Percentiles rank a stretch among this genome's conserved stretches.
Conservation (phyloP, 176 grass and related monocot genomes). For the Thalia dealbata region DNA sequence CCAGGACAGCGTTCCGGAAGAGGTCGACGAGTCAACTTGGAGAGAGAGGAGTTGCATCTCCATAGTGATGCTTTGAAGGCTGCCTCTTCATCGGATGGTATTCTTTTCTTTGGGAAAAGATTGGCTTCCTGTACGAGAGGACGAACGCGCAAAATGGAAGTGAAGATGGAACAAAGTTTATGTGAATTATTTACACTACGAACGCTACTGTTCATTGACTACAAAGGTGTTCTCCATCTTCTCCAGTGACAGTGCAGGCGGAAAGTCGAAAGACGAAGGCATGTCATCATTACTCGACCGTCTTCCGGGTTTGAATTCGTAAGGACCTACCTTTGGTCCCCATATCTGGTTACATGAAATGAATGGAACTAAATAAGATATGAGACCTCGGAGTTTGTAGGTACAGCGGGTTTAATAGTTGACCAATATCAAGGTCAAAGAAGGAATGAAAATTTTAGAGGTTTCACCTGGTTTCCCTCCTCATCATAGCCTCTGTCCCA, state of each 20-base stretch:
- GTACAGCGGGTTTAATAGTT: background rate
- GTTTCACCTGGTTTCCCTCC: slow-evolving; percentile 57
- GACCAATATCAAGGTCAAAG: background rate
- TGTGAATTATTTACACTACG: background rate
- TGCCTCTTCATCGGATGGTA: too few relatives aligned
- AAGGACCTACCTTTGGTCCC: slow-evolving; percentile 72
- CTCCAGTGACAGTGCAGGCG: slow-evolving; percentile 59
- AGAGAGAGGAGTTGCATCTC: too few relatives aligned
- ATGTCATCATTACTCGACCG: slow-evolving; percentile 64
- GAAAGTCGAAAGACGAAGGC: slow-evolving; percentile 79
- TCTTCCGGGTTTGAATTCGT: slow-evolving; percentile 76
- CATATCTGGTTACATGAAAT: slow-evolving; percentile 45
- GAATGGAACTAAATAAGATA: background rate
- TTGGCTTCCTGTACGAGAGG: too few relatives aligned
- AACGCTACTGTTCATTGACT: slow-evolving; percentile 44
- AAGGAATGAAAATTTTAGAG: background rate
- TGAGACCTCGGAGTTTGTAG: background rate
- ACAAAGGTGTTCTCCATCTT: slow-evolving; percentile 48
- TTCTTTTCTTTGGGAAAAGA: too few relatives aligned
- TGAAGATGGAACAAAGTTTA: background rate
- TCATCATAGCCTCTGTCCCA: slow-evolving; percentile 85
- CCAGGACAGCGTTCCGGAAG: too few relatives aligned
- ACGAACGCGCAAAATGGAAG: too few relatives aligned
- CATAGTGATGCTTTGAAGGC: too few relatives aligned
- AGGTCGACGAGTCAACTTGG: too few relatives aligned